Evolutionary conservation across 257 asterid genomes (phyloP).

Genomic region (Solanum dulcamara): DNA sequence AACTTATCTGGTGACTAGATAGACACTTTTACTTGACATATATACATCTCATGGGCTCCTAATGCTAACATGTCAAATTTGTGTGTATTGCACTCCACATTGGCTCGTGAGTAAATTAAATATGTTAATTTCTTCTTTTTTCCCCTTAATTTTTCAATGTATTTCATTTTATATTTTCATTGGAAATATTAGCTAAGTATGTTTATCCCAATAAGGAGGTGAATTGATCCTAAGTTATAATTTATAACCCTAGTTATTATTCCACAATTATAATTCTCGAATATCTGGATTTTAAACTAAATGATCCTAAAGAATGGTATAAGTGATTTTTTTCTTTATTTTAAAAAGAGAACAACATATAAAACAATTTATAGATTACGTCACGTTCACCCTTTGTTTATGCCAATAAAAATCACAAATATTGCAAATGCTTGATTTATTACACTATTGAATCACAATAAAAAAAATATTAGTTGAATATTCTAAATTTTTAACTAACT

Average conservation of each 20-base stretch:
- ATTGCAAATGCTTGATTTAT: background rate
- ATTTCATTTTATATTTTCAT: background rate
- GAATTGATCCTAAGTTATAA: background rate
- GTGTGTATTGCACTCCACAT: background rate
- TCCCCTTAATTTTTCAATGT: background rate
- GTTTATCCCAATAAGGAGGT: background rate
- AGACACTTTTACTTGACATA: background rate
- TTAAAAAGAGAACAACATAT: too few species aligned
- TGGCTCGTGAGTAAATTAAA: too few species aligned
- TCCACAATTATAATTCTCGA: background rate
- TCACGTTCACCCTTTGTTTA: background rate
- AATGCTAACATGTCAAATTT: background rate
- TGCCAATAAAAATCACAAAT: background rate
- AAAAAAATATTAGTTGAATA: background rate
- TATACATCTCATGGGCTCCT: background rate
- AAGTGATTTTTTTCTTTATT: background rate
- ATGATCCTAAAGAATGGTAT: background rate
- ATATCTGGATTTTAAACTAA: background rate
- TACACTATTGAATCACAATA: background rate
- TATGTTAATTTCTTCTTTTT: too few species aligned
- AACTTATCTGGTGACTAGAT: background rate
- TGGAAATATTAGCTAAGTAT: background rate
- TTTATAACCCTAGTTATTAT: background rate
- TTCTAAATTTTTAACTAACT: background rate
- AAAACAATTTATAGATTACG: background rate